These are phyloP conservation scores for Dictyophora rubrovolvata DNA, from an alignment of 768 basidiomycete genomes.

Conservation along the genomic window DNA sequence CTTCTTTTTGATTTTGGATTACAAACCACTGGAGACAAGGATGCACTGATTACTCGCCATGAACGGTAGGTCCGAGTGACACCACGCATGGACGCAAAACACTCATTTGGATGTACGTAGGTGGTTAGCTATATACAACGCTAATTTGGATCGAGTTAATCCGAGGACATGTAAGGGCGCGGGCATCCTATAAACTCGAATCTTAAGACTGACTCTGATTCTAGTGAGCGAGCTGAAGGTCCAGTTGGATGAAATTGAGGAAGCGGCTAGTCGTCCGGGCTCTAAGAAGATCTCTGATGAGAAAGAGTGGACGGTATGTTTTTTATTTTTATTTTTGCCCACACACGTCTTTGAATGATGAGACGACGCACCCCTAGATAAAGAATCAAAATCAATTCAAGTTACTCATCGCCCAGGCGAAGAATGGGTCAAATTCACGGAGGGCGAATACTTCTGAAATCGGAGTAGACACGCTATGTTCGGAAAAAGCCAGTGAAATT, in stretches of 20 bases:
- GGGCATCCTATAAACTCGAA: background rate
- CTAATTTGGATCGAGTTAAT: conserved; percentile 52
- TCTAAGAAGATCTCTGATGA: conserved; percentile 4
- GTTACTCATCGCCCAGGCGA: conserved; percentile 3
- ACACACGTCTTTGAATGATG: background rate
- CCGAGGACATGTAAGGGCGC: background rate
- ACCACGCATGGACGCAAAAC: background rate
- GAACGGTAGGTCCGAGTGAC: conserved; percentile 32
- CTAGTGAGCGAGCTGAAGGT: conserved; percentile 4
- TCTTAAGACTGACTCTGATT: background rate
- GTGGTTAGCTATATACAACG: conserved; percentile 62
- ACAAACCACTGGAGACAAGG: conserved; percentile 41
- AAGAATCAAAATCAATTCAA: conserved; percentile 6
- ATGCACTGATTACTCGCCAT: conserved; percentile 45
- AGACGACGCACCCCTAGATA: background rate
- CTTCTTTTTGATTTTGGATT: conserved; percentile 43
- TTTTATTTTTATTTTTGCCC: no score
- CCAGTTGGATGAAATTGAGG: background rate
- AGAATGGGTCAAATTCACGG: background rate
- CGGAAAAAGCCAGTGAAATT: no score
- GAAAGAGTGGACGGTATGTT: conserved; percentile 7
- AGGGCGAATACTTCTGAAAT: background rate
- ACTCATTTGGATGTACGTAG: conserved; percentile 23
- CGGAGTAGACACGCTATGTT: background rate
- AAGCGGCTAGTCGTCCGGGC: background rate